Conservation (phyloP, 1,139 yeast genomes). For the Suhomyces kunorum region DNA sequence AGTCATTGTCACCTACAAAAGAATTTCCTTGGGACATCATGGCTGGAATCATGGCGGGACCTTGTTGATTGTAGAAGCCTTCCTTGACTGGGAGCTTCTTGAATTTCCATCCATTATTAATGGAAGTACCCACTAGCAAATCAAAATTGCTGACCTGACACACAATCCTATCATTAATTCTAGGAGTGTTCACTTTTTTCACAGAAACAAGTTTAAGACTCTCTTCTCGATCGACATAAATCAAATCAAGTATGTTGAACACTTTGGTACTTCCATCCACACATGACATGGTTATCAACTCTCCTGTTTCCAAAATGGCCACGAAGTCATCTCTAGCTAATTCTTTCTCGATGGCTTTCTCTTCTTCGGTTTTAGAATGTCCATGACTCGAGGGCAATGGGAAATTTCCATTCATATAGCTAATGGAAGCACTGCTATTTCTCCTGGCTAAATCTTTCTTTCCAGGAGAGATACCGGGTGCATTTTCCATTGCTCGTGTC, state of each 20-base stretch:
- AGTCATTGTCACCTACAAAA: constrained; percentile 20
- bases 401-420: constrained; percentile 38
- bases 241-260: constrained; percentile 26
- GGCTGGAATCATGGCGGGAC: constrained; percentile 33
- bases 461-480: constrained; percentile 6
- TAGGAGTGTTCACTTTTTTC: constrained; percentile 62
- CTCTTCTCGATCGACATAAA: constrained; percentile 22
- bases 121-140: constrained; percentile 61
- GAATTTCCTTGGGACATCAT: constrained; percentile 23
- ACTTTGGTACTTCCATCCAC: constrained; percentile 42
- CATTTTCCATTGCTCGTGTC: constrained; percentile 14
- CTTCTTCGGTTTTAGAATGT: constrained; percentile 11
- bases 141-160: constrained; percentile 54
- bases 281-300: constrained; percentile 49
- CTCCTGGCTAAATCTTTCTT: constrained; percentile 23
- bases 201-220: constrained; percentile 46
- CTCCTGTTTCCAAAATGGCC: constrained; percentile 45
- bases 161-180: constrained; percentile 72
- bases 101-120: constrained; percentile 68
- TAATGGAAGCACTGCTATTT: constrained; percentile 30
- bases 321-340: constrained; percentile 33
- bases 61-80: constrained; percentile 49
- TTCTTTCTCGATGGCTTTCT: constrained; percentile 15
- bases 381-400: constrained; percentile 26
- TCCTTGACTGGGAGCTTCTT: constrained; percentile 50